Conservation (phyloP, 768 basidiomycete genomes). For the Lentinula lateritia region DNA sequence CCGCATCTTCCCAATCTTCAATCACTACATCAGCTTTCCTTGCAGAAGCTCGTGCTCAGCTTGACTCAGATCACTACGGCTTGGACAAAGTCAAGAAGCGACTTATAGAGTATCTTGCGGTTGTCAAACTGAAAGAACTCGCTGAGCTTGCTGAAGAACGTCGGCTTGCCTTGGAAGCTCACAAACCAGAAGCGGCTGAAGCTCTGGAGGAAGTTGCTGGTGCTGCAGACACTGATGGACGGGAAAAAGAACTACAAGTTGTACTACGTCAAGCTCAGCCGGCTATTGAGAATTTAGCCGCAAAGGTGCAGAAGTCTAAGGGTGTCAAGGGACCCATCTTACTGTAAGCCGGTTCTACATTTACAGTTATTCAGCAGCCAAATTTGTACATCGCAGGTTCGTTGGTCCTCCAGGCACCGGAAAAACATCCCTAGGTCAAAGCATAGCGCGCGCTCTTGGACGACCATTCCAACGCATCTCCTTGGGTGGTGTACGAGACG, state of each 20-base stretch:
- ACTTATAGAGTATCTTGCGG: slow-evolving; percentile 86
- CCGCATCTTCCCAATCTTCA: slow-evolving; percentile 10
- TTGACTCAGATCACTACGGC: slow-evolving; percentile 90
- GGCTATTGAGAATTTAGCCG: not conserved
- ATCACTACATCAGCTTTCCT: slow-evolving; percentile 58
- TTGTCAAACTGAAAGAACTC: slow-evolving; percentile 59
- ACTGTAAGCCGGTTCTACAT: slow-evolving; percentile 31
- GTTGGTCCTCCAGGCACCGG: slow-evolving; percentile 90
- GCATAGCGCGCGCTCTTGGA: slow-evolving; percentile 75
- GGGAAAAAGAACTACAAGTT: slow-evolving; percentile 19
- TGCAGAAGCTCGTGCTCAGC: slow-evolving; percentile 63
- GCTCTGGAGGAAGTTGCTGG: slow-evolving; percentile 15
- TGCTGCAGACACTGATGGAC: slow-evolving; percentile 6
- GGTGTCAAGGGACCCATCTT: slow-evolving; percentile 68
- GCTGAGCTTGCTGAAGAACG: slow-evolving; percentile 20
- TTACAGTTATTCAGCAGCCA: not conserved
- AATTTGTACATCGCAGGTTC: slow-evolving; percentile 40
- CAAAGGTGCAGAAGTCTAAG: slow-evolving; percentile 21
- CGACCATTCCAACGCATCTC: slow-evolving; percentile 91
- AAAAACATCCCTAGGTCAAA: slow-evolving; percentile 88
- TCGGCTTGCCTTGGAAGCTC: slow-evolving; percentile 27
- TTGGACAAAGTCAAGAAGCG: slow-evolving; percentile 90
- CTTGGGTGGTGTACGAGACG: slow-evolving; percentile 88
- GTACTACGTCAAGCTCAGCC: slow-evolving; percentile 17
- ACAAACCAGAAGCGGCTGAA: slow-evolving; percentile 19